Base-by-base conservation (phyloP, 495 filamentous ascomycete genomes). In the Hapsidospora chrysogenum region DNA sequence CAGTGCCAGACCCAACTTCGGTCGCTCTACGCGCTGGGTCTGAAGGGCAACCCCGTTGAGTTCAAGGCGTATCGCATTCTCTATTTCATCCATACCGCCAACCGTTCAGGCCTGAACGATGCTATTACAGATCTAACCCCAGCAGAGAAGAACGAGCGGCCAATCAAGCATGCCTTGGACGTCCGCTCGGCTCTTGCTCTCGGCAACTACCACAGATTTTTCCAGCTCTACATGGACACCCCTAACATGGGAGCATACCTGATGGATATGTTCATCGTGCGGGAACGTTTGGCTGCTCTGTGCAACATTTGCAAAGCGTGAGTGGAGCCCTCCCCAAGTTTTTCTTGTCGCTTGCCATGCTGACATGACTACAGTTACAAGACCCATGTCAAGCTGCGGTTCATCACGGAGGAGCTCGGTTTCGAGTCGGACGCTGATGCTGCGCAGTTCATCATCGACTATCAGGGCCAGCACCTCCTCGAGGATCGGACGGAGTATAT, bases 51-150 rank as follows among this genome's bases (percentile, higher is more conserved):
- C 61, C 72, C 85, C 37, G 77, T 77, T 52, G 89, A 99, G 57
- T 99, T 99, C 62, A 84, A 86, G 71, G 92, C 87, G 40, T 99
- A 99, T 74, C 92, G 92, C 72, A 96, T 99, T 60, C 74, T 99
- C 54, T 99, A 99, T 74, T 92, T 89, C 68, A 83, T 99, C 64
- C 83, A 99, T 60, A 96, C 92, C 47, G 84, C 82, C 65, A 99
- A 96, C 64, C 83, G 83, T 64, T 85, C 83, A 56, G 89, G 85
- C 61, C 80, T 99, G 75, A 96, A 94, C 66, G 83, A 94, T 66
- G 72, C 85, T 41, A 68, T 99, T 58, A 85, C 85, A 71, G 85
- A 94, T 74, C 76, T 99, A 84, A 96, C 85, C 56, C 60, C 78
- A 67, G 71, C 79, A 82, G 89, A 99, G 61, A 95, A 92, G 60